Percentiles rank a stretch among this genome's conserved stretches.
Evolutionary conservation across 306 rosid genomes (phyloP).

Genomic region (Quercus wislizeni): DNA sequence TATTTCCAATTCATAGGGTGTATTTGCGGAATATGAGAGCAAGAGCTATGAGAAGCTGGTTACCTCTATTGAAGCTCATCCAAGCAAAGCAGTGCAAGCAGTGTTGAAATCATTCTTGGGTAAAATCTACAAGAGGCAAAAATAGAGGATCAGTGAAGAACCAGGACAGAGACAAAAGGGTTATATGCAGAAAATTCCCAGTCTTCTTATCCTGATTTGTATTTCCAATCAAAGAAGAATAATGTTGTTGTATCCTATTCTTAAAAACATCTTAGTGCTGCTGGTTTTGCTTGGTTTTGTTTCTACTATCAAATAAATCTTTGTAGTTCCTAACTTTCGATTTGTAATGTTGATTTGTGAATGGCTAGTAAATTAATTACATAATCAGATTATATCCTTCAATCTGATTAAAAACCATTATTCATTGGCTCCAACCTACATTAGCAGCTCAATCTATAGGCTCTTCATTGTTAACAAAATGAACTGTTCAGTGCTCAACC

Average conservation of each 20-base stretch:
- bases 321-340: background rate
- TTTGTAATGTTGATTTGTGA: background rate
- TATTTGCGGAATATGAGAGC: conserved; percentile 69
- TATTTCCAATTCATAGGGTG: conserved; percentile 41
- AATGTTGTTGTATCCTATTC: conserved; percentile 26
- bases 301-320: background rate
- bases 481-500: no score
- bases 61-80: conserved; percentile 70
- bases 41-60: conserved; percentile 60
- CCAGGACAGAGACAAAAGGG: background rate
- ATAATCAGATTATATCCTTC: no score
- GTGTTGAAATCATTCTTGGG: conserved; percentile 86
- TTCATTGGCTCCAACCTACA: no score
- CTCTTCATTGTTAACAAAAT: no score
- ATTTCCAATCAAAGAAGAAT: background rate
- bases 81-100: conserved; percentile 72
- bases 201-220: background rate
- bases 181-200: conserved; percentile 5
- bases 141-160: conserved; percentile 35
- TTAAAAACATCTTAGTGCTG: conserved; percentile 8
- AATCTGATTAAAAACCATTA: no score
- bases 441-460: no score
- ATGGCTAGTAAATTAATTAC: background rate
- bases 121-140: conserved; percentile 89
- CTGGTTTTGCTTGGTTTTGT: conserved; percentile 5